Base-by-base conservation (phyloP, 768 basidiomycete species). In the Phylloporus rhodoxanthus region DNA sequence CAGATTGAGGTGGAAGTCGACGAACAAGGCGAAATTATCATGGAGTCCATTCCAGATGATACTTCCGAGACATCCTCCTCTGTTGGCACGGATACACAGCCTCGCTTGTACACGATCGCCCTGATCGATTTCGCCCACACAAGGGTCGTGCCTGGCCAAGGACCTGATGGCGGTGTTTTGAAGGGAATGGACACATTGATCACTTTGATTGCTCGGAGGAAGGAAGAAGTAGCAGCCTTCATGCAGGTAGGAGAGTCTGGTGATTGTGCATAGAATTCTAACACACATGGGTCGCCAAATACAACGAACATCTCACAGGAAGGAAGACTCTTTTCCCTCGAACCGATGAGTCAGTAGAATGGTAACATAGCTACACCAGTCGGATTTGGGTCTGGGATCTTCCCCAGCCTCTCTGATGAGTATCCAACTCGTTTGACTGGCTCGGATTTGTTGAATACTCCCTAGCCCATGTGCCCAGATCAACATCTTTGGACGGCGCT, bases 111-210 rank as follows among this genome's bases (percentile, higher is more conserved):
- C 54, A 72, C 75, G 13, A 74, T 96, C 52, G 85, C 84, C 56
- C 70, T 96, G 55, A 97, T 98, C 56, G 95, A 99, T 71, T 97
- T 99, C 65, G 94, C 93, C 7, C 95, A 98, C 66, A 86, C 92
- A 2, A 71, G 77, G 20, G 54, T 87, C 11, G 74, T 68, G 7
- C 77, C 81, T 0, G 90, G 86, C 0, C 59, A 80, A 57, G 94
- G 93, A 4, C 81, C 83, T 2, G 94, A 97, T 63, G 67, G 76
- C 33, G 87, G 95, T 0, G 81, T 94, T 15, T 64, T 95, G 54
- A 65, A 70, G 29, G 95, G 93, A 4, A 56, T 97, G 50, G 71
- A 81, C 45, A 92, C 84, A 0, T 64, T 87, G 33, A 64, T 85
- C 25, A 58, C 56, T 5, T 64, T 96, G 48, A 57, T 95, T 45